Evolutionary conservation across 2,329 filamentous ascomycete genomes (phyloP), one percentile per base, ranked within the genome.

Genomic region (Exophiala viscosa): DNA sequence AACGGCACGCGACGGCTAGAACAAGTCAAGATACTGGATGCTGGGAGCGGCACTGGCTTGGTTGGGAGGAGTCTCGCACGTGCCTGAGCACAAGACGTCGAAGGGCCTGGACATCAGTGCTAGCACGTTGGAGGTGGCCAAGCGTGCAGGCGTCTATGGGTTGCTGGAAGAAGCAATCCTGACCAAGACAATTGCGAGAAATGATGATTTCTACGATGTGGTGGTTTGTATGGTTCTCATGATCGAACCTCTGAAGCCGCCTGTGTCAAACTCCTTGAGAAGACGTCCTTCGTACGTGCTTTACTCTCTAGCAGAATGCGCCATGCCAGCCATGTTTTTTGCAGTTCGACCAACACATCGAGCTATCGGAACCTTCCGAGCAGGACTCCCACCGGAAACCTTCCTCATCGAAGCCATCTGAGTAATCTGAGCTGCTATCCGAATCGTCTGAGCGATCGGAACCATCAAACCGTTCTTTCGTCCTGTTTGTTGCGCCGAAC

Each of bases 11-110:
- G 5, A 35, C 42, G 17, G 33, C 52, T 69, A 13, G 56, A 58
- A 18, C 52, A 48, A 39, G 62, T 65, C 5, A 48, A 58, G 2
- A 74, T 81, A 50, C 70, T 80, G 0, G 79, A 82, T 53, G 78
- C 78, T 17, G 79, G 79, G n/a, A 81, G 78, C 52, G 79, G 79
- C 3, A 81, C 78, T 0, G 79, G 79, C 0, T 71, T 80, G 7
- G 77, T 79, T 9, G 79, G 77, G 3, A 63, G 71, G 15, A 73
- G 73, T 20, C 71, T 82, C 3, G 68, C 71, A 17, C 65, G 70
- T 34, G 62, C 69, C 31, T 73, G 75, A 2, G 73, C 72, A 3
- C 68, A 69, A 34, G 66, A 69, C n/a, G 71, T 82, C 38, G 75
- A 80, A 45, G 79, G 79, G 79, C 20, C 63, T 80, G 20, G 79